Evolutionary conservation across 2,329 filamentous ascomycete genomes (phyloP).

Genomic region (Colletotrichum cereale): DNA sequence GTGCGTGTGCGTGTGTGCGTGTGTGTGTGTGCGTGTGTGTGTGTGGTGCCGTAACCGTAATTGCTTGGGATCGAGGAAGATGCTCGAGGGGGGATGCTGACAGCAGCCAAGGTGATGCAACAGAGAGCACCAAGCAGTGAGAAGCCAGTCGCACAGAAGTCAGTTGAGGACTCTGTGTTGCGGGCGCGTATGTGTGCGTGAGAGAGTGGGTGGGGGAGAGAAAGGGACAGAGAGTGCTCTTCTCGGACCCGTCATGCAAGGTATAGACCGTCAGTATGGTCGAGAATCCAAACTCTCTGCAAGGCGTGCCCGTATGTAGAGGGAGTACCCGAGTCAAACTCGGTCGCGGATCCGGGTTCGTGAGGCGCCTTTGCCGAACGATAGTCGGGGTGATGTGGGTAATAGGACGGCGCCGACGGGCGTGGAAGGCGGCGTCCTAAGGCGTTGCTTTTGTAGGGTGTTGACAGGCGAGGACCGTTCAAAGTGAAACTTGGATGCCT

Average conservation of each 20-base stretch:
- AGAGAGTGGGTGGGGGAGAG: not conserved
- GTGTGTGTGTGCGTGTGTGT: not conserved
- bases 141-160: not conserved
- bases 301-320: not conserved
- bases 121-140: constrained; percentile 12
- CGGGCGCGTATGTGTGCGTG: not conserved
- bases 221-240: not conserved
- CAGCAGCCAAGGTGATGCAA: not conserved
- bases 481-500: not conserved
- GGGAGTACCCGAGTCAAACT: constrained; percentile 1
- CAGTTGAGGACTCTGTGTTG: constrained; percentile 1
- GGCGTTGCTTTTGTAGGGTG: not conserved
- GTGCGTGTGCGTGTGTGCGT: not conserved
- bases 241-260: not conserved
- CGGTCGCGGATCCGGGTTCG: not conserved
- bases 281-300: not conserved
- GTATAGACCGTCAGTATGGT: not conserved
- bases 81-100: constrained; percentile 13
- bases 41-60: not conserved
- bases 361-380: constrained; percentile 3
- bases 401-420: constrained; percentile 11
- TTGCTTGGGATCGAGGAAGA: constrained; percentile 20
- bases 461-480: not conserved
- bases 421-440: not conserved
- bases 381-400: constrained; percentile 8